Percentiles rank a stretch among this genome's conserved stretches.
phyloP scores from a whole-genome alignment of 352 stramenopile genomes.

The Phytophthora sp. region DNA sequence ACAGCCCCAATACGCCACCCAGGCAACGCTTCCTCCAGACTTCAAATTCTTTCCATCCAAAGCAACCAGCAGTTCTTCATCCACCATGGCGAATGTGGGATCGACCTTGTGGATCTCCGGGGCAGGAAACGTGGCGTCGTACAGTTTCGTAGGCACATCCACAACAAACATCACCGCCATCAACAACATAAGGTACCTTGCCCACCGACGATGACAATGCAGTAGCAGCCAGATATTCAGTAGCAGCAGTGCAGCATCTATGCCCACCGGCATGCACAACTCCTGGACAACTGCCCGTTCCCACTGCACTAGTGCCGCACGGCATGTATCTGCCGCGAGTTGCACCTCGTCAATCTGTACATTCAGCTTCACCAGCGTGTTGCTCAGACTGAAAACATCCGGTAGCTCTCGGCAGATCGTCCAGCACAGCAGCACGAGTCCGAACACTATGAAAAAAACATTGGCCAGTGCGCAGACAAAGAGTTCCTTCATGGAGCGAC shows the following conservation, averaged over 20 bases:
- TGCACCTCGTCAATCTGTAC: constrained; percentile 48
- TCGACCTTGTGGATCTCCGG: constrained; percentile 68
- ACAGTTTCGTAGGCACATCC: constrained; percentile 54
- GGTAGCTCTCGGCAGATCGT: constrained; percentile 65
- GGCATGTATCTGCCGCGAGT: constrained; percentile 43
- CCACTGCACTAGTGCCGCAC: constrained; percentile 48
- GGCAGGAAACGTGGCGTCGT: constrained; percentile 58
- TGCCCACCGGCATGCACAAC: constrained; percentile 57
- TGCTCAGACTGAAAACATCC: constrained; percentile 42
- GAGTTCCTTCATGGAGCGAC: constrained; percentile 57
- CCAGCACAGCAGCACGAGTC: constrained; percentile 63
- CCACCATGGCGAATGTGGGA: constrained; percentile 68
- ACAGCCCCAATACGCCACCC: constrained; percentile 86
- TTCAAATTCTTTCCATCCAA: constrained; percentile 81
- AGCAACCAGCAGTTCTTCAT: constrained; percentile 74
- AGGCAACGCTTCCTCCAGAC: constrained; percentile 69
- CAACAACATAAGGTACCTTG: constrained; percentile 49
- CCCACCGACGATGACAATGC: constrained; percentile 64
- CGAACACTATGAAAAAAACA: constrained; percentile 52
- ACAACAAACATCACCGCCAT: constrained; percentile 54
- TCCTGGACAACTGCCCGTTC: constrained; percentile 58
- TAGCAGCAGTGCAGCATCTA: constrained; percentile 54
- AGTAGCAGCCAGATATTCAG: constrained; percentile 53
- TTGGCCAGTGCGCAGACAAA: constrained; percentile 52
- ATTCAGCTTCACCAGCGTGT: constrained; percentile 50